Evolutionary conservation across 495 filamentous ascomycete genomes (phyloP).

Genomic region (Talaromyces proteolyticus): DNA sequence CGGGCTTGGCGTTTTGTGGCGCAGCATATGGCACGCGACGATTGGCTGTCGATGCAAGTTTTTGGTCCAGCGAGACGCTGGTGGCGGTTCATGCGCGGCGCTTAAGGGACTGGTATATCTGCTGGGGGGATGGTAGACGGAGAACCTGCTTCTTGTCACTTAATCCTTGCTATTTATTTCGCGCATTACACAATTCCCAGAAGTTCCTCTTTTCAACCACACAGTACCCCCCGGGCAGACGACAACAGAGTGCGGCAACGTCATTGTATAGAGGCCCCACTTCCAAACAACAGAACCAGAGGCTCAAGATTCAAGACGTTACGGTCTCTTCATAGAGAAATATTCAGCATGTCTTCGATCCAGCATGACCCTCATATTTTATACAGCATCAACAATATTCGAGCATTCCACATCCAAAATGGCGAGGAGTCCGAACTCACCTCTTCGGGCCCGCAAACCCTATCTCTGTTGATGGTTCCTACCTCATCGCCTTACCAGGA

Average conservation of each 20-base stretch:
- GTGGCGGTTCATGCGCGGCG: not conserved
- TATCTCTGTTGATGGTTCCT: slow-evolving; percentile 91
- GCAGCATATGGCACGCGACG: not conserved
- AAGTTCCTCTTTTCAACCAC: no score
- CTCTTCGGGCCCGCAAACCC: slow-evolving; percentile 77
- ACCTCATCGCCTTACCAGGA: slow-evolving; percentile 69
- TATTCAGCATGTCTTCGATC: slow-evolving; percentile 10
- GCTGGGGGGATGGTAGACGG: no score
- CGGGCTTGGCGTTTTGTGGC: not conserved
- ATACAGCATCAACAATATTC: slow-evolving; percentile 78
- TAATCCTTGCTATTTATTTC: not conserved
- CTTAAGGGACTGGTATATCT: not conserved
- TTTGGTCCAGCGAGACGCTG: not conserved
- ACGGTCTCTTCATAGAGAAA: no score
- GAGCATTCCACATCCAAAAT: slow-evolving; percentile 81
- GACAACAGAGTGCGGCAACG: not conserved
- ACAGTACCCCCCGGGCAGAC: no score
- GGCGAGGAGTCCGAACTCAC: slow-evolving; percentile 79
- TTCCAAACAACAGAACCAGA: not conserved
- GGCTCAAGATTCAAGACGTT: no score
- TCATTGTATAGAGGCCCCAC: not conserved
- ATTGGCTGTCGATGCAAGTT: not conserved
- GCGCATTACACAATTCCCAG: no score
- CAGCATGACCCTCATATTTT: slow-evolving; percentile 68
- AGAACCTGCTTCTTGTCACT: no score